Evolutionary conservation across 306 rosid species (phyloP), one percentile per base, ranked within the genome.

Genomic region (Malus fusca): DNA sequence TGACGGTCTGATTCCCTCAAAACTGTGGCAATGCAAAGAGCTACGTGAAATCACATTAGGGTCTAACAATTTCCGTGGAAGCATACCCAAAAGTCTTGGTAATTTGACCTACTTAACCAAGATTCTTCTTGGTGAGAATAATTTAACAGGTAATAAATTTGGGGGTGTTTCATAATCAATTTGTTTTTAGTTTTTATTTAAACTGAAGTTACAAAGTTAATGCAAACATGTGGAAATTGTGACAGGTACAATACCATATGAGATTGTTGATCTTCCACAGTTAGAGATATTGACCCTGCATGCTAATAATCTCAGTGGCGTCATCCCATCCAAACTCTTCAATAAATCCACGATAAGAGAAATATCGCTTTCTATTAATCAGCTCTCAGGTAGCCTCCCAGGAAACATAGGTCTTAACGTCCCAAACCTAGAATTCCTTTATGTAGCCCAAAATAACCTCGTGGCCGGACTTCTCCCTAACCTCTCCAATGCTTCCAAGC

Each of bases 41-140:
- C 60, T 53, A 8, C 4, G 10, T 19, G 11, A 21, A 8, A 0
- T 53, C 4, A 0, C 2, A 1, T 21, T 19, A 0, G 1, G 0
- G 0, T 1, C 1, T 46, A 46, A 46, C 52, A 46, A 46, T 46
- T 46, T 46, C 52, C 17, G 52, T 46, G 52, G 14, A 46, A 46
- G 52, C 52, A 46, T 44, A 10, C 52, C 52, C 52, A 44, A 44
- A 44, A 44, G 15, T 44, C 13, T 44, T 44, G 52, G 52, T 1
- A 44, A 44, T 13, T 44, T 12, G 52, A 44, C 52, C 17, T 13
- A 44, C 15, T 12, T 10, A 44, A 44, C 0, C 15, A 44, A 3
- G 0, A 11, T 44, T 44, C 2, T 11, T 44, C 17, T 44, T 44
- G 0, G 4, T 0, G 3, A 44, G 0, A 44, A 44, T 13, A 11